Evolutionary conservation across 805 yeast species (phyloP).

Genomic region (Candida yuanshanica): DNA sequence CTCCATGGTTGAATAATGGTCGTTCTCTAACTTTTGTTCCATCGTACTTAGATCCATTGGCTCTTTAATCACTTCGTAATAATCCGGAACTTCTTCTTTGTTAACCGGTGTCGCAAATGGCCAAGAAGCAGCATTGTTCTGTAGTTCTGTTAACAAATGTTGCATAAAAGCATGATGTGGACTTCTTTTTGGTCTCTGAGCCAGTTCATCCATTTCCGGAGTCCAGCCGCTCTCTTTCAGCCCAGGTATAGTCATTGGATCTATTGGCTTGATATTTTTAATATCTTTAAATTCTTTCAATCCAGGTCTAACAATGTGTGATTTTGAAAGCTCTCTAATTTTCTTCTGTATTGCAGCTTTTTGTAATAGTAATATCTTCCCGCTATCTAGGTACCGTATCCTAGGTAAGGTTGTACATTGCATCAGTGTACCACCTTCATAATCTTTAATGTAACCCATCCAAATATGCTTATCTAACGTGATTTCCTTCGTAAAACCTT

Average conservation of each 20-base stretch:
- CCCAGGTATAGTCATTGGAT: conserved; percentile 86
- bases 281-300: conserved; percentile 58
- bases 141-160: conserved; percentile 78
- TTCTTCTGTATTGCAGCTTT: conserved; percentile 87
- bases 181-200: conserved; percentile 89
- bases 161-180: conserved; percentile 95
- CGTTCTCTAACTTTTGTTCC: conserved; percentile 90
- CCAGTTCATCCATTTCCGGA: conserved; percentile 95
- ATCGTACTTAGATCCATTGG: conserved; percentile 97
- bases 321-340: conserved; percentile 70
- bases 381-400: conserved; percentile 82
- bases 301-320: conserved; percentile 81
- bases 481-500: conserved; percentile 95
- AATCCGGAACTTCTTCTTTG: conserved; percentile 91
- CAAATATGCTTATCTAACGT: conserved; percentile 79
- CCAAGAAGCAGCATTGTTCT: conserved; percentile 96
- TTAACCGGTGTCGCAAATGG: conserved; percentile 93
- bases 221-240: conserved; percentile 95
- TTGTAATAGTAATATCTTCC: conserved; percentile 78
- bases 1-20: conserved; percentile 85
- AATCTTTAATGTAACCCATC: conserved; percentile 99
- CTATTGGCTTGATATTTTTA: conserved; percentile 46
- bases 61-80: conserved; percentile 91
- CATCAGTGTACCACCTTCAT: conserved; percentile 98
- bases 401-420: conserved; percentile 92